Percentiles rank a stretch among this genome's conserved stretches.
Conservation (phyloP, 2,329 filamentous ascomycete genomes). For the Helminthosporium solani region DNA sequence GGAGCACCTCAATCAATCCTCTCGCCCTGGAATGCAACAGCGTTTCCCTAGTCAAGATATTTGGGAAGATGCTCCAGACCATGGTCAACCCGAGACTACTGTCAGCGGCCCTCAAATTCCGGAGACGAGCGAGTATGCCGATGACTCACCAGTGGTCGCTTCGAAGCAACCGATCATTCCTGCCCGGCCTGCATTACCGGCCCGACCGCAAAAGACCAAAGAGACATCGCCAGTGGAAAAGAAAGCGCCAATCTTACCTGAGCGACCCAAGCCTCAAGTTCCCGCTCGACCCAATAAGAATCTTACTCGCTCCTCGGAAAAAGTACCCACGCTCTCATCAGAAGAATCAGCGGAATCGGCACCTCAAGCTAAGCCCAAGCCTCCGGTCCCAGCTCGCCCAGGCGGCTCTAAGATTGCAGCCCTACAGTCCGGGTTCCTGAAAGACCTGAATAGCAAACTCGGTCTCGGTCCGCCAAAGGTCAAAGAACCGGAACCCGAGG, state of each 20-base stretch:
- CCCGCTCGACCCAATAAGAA: conserved; percentile 60
- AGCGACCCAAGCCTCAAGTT: conserved; percentile 64
- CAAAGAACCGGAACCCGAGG: conserved; percentile 60
- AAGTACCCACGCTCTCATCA: conserved; percentile 29
- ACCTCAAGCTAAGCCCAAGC: conserved; percentile 68
- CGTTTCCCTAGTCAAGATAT: conserved; percentile 90
- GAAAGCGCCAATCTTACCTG: conserved; percentile 54
- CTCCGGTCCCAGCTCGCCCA: conserved; percentile 75
- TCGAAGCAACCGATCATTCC: conserved; percentile 31
- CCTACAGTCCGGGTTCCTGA: conserved; percentile 88
- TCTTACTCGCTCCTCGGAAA: conserved; percentile 44
- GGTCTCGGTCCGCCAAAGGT: conserved; percentile 84
- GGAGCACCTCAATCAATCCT: conserved; percentile 50
- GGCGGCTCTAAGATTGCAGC: conserved; percentile 84
- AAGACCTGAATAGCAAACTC: conserved; percentile 85
- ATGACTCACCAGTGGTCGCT: conserved; percentile 30
- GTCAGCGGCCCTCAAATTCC: conserved; percentile 58
- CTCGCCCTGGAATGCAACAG: conserved; percentile 57
- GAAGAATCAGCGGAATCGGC: conserved; percentile 37
- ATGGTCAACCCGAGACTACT: conserved; percentile 74
- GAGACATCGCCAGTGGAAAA: conserved; percentile 54
- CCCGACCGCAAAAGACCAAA: conserved; percentile 36
- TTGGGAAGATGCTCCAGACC: conserved; percentile 92
- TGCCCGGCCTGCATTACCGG: conserved; percentile 32
- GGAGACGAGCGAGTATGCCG: conserved; percentile 46